Percentiles rank a stretch among this genome's conserved stretches.
These are phyloP conservation scores for Bassia scoparia DNA, from an alignment of 148 eudicot genomes.

Conservation along the genomic window DNA sequence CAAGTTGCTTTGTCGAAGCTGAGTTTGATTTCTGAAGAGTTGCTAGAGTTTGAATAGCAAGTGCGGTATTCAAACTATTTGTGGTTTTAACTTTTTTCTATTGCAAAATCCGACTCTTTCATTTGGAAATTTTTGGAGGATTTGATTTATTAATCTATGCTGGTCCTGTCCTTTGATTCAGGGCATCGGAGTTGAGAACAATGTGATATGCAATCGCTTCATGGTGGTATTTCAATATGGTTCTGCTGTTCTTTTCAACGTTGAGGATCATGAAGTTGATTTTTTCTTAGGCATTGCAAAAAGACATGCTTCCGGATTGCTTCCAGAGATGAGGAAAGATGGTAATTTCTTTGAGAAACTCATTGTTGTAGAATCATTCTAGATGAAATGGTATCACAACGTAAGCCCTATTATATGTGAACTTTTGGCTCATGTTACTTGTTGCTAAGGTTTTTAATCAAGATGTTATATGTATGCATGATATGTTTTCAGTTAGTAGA, in stretches of 20 bases:
- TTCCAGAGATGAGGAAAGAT: constrained; percentile 71
- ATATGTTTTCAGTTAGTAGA: not conserved
- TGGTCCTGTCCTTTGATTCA: constrained; percentile 33
- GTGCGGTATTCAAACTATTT: too few relatives aligned
- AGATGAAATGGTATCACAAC: too few relatives aligned
- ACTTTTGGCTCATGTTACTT: not conserved
- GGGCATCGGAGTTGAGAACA: constrained; percentile 38
- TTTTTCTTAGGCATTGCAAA: constrained; percentile 57
- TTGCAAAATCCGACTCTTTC: too few relatives aligned
- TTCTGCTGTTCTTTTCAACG: constrained; percentile 77
- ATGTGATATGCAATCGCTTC: constrained; percentile 42
- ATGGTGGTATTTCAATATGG: constrained; percentile 96
- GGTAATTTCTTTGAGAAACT: constrained; percentile 41
- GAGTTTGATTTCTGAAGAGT: not conserved
- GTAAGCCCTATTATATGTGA: too few relatives aligned
- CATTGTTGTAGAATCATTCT: not conserved
- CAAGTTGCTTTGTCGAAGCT: not conserved
- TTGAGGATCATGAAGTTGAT: constrained; percentile 82
- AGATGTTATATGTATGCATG: not conserved
- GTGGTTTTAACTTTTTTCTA: too few relatives aligned
- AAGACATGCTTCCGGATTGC: constrained; percentile 84
- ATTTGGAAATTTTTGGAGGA: not conserved
- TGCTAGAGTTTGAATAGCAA: too few relatives aligned
- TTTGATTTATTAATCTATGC: not conserved
- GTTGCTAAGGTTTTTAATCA: not conserved